Base-by-base conservation (phyloP, 2,329 filamentous ascomycete species). In the Lachnellula cervina region DNA sequence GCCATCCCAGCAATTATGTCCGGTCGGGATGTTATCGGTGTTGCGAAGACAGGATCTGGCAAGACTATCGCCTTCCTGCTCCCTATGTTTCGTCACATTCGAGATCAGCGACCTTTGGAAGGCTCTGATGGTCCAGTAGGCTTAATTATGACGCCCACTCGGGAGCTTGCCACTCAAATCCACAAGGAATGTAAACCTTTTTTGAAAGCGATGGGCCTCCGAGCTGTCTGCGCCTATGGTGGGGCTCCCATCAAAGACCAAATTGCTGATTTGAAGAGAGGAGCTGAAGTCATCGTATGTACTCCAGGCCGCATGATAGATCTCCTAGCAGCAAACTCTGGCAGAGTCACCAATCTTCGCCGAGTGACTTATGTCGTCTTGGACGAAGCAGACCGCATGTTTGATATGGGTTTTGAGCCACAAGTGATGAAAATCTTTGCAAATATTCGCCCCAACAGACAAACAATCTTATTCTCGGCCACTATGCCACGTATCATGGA, bases 371-470 rank as follows among this genome's bases (percentile, higher is more conserved):
- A 97, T 70, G 85, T 97, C 23, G 94, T 99, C 11, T 82, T 99
- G 40, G 94, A 99, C 69, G 94, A 99, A 74, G 94, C 94, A 48
- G 94, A 99, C 73, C 88, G 94, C 59, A 97, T 99, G 94, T 97
- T 97, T 70, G 94, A 99, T 71, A 97, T 99, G 94, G 94, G 94
- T 14, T 99, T 99, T 68, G 93, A 96, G 73, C 93, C 94, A 2
- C 94, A 99, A 71, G 92, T 99, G 52, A 94, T 94, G 84, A 97
- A 96, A 72, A 94, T 99, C 56, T 86, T 97, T 69, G 84, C 85
- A 62, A 96, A 94, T 67, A 88, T 96, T 70, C 87, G 94, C 48
- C 92, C 94, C 0, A 89, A 97, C 70, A 86, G 89, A 50, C 94
- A 99, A 70, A 96, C 91, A 0, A 91, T 97, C 51, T 80, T 97